Evolutionary conservation across 2,329 filamentous ascomycete genomes (phyloP), one percentile per base, ranked within the genome.

Genomic region (Fusarium humuli): DNA sequence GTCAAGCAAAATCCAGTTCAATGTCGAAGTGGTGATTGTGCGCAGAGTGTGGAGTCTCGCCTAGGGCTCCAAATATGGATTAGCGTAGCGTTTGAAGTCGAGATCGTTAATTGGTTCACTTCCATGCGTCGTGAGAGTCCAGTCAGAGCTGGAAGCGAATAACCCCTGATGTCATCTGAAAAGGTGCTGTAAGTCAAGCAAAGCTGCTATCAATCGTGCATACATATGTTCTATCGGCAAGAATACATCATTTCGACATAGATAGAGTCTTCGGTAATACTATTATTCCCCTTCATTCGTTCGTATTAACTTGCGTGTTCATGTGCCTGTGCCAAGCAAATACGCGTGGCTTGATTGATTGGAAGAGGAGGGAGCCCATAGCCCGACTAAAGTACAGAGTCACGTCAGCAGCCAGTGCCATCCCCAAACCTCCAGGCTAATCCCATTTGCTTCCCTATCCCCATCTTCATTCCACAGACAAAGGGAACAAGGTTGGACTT

Each of bases 31-130:
- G 23, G 23, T 23, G 23, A 23, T 23, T 23, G 23, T 23, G 23
- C 23, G 23, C 23, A 6, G 23, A 23, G 23, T 23, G 23, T 23
- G 23, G 23, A 23, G 23, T 23, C 23, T 23, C 23, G 72, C 63
- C 65, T 73, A 81, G 74, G 50, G 78, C 66, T 53, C 76, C 67
- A 37, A 59, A 73, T 71, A 16, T 75, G 76, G 37, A 23, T 72
- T 79, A 79, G 77, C 34, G 53, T 56, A 44, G 10, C n/a, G 37
- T 42, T 29, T 59, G 32, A 32, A 37, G 34, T 23, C 8, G 30
- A 18, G 16, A n/a, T 22, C 34, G 16, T 34, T 32, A 25, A 22
- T 32, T 18, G 47, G 30, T 14, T 34, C 16, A 22, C 30, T 45
- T 46, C 18, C 22, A 46, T 46, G 57, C 27, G 32, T 48, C 48